phyloP scores from a whole-genome alignment of 441 rosid species.

The Brassica balearica region DNA sequence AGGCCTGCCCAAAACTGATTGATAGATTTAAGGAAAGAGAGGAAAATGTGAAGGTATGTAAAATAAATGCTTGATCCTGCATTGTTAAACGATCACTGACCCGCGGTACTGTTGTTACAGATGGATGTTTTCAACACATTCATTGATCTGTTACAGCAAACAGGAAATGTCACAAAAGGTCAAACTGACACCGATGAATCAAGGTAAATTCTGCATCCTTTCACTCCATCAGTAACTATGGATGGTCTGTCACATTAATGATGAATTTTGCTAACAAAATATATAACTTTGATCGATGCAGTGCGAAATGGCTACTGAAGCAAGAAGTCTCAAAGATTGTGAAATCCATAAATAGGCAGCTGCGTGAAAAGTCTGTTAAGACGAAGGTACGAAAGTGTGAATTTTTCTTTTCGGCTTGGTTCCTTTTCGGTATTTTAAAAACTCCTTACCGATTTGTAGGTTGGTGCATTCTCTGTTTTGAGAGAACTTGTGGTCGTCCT shows the following conservation, averaged over 20 bases:
- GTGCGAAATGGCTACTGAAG: constrained; percentile 95
- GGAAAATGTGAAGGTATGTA: constrained; percentile 94
- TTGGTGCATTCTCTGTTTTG: constrained; percentile 97
- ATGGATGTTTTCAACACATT: constrained; percentile 98
- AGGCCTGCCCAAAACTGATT: constrained; percentile 97
- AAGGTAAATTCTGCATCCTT: constrained; percentile 55
- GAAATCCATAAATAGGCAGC: constrained; percentile 92
- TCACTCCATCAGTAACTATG: constrained; percentile 11
- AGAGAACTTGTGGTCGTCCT: constrained; percentile 98
- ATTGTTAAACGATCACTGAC: constrained; percentile 28
- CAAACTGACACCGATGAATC: constrained; percentile 74
- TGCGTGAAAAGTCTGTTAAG: constrained; percentile 97
- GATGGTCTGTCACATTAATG: constrained; percentile 16
- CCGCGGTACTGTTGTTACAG: constrained; percentile 54
- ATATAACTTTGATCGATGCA: constrained; percentile 48
- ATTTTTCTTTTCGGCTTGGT: constrained; percentile 26
- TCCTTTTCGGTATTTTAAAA: constrained; percentile 9
- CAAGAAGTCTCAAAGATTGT: constrained; percentile 98
- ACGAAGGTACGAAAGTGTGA: constrained; percentile 70
- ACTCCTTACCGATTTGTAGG: constrained; percentile 58
- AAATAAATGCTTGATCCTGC: constrained; percentile 12
- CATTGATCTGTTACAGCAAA: constrained; percentile 95
- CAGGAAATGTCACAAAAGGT: constrained; percentile 92
- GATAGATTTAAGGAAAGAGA: constrained; percentile 99
- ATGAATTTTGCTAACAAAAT: constrained; percentile 28